Evolutionary conservation across 78 protist genomes (phyloP), one percentile per base, ranked within the genome.

Genomic region (Pigoraptor vietnamica): DNA sequence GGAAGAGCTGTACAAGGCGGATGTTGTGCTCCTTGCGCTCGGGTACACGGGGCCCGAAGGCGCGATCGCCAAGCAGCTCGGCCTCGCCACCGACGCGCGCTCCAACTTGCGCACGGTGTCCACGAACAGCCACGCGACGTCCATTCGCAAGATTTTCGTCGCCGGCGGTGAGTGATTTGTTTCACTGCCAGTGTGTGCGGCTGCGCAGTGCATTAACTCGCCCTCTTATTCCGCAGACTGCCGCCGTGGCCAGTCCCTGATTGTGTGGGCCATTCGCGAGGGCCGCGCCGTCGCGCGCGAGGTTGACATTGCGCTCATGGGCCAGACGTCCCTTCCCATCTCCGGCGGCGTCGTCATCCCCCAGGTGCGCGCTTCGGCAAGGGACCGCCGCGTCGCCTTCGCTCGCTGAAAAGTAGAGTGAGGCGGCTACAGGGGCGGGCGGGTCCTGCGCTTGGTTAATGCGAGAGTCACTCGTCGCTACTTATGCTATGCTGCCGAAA

Each of bases 191-290:
- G 67, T 48, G 67, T 48, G 14, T 48, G 67, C 14, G 6, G 29
- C 67, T 48, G 67, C 67, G 67, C 67, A 48, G 67, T 48, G 29
- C 6, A 89, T 14, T 14, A 40, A 90, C 19, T 32, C 40, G 67
- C 84, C 90, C 94, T 40, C 93, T 94, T 0, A n/a, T n/a, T n/a
- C n/a, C n/a, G 98, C 96, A 32, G 98, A 97, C 89, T 97, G 97
- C 92, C 89, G 98, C 19, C 86, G 98, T 32, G 98, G 97, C 9
- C 97, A 95, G 90, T 92, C 95, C 32, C 94, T 96, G 56, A 96
- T 97, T 38, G 98, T 97, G 56, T 97, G 98, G 98, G 98, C 97
- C 37, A 97, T 97, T 94, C 90, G 92, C 93, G 98, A 97, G 87
- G 98, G 98, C 14, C 95, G 97, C 21, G 90, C 79, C 0, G 95